phyloP scores from a whole-genome alignment of 2,329 filamentous ascomycete species.

The Diaporthe longicolla region DNA sequence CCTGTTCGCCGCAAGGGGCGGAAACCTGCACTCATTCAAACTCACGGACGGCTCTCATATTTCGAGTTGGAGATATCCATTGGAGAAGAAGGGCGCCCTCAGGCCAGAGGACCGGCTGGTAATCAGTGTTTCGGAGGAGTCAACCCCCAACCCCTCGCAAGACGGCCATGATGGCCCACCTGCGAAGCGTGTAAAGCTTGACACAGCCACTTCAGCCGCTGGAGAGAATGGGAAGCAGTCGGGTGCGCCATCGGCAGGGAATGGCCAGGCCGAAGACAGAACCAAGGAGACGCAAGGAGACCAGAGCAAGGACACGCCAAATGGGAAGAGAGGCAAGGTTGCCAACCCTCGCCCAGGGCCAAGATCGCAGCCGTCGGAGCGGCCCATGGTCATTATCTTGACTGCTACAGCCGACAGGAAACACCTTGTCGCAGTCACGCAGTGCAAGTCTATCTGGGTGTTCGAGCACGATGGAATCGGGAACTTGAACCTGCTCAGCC shows the following conservation, averaged over 20 bases:
- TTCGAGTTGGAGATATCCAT: constrained; percentile 72
- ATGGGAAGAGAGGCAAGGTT: constrained; percentile 48
- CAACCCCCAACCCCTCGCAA: constrained; percentile 32
- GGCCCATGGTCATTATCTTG: constrained; percentile 74
- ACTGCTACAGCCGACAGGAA: constrained; percentile 73
- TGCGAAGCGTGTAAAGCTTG: constrained; percentile 49
- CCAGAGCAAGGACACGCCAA: constrained; percentile 46
- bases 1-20: constrained; percentile 81
- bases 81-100: constrained; percentile 44
- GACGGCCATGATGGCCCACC: constrained; percentile 45
- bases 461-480: constrained; percentile 77
- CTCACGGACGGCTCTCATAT: constrained; percentile 70
- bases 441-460: constrained; percentile 92
- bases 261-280: neutral
- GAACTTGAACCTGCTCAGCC: constrained; percentile 75
- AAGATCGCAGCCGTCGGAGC: constrained; percentile 37
- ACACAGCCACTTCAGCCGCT: constrained; percentile 5
- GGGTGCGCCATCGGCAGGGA: neutral
- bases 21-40: constrained; percentile 78
- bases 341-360: constrained; percentile 42
- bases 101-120: constrained; percentile 41
- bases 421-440: constrained; percentile 83
- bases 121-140: constrained; percentile 36
- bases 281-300: constrained; percentile 41
- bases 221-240: constrained; percentile 42